Base-by-base conservation (phyloP, 768 basidiomycete species). In the Rhodosporidiobolus sp. region DNA sequence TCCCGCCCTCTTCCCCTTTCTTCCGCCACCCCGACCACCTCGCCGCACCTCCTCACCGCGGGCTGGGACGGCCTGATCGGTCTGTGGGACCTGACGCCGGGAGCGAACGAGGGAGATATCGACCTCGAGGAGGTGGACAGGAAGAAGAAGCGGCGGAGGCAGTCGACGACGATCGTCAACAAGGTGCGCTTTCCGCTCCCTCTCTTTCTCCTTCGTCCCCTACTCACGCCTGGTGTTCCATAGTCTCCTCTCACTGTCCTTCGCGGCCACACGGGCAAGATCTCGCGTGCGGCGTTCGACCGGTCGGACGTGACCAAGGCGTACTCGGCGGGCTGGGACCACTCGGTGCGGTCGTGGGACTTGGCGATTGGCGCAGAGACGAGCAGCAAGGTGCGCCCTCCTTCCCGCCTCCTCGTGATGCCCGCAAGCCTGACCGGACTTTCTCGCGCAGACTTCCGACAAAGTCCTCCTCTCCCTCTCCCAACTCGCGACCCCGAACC, bases 1-100 rank as follows among this genome's bases (percentile, higher is more conserved):
- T 80, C 88, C 11, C 63, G 74, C 38, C 49, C 64, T 1, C 54
- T 70, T 5, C 69, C 65, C 55, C n/a, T 26, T 12, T 7, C 45
- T 28, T 28, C 69, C 10, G 28, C 63, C 3, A 20, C 73, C 7
- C 26, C 65, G 0, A 86, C 87, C 67, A 80, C 14, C 77, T 84
- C 16, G 88, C 83, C 71, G 17, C 86, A 88, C 69, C 82, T 98
- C 26, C 83, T 98, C 46, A 93, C 92, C 0, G 85, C 90, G 0
- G 90, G 90, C 0, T 94, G 93, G 92, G 94, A 99, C 77, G 85
- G 86, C 16, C 84, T 93, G 24, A 85, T 98, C 67, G 91, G 92
- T 4, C 77, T 94, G 9, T 98, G 89, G 89, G 87, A 89, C 71
- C 88, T 91, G 0, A 76, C 82, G 5, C 90, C 94, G 77, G 89